A percentile compares a stretch with the other conserved stretches of the same genome.
Conservation (phyloP, 2,329 filamentous ascomycete genomes). For the Talaromyces funiculosus region DNA sequence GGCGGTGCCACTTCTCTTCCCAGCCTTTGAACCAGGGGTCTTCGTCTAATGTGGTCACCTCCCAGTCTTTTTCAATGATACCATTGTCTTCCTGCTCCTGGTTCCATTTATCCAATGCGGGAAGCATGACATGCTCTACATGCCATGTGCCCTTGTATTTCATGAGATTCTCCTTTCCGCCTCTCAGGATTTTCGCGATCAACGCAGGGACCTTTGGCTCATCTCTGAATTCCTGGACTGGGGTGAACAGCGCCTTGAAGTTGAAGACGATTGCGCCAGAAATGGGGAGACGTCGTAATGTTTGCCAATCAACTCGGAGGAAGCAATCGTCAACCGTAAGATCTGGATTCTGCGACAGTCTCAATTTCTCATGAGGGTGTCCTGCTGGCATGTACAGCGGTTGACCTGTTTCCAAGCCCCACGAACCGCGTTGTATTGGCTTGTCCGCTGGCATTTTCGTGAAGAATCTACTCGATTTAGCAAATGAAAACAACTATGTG, state of each 20-base stretch:
- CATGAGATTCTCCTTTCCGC: conserved; percentile 66
- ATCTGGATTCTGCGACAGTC: conserved; percentile 52
- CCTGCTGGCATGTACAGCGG: conserved; percentile 70
- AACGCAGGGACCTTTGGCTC: conserved; percentile 70
- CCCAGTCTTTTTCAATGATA: conserved; percentile 57
- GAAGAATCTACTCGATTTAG: conserved; percentile 58
- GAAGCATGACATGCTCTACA: conserved; percentile 66
- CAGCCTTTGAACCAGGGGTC: conserved; percentile 71
- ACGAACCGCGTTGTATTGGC: conserved; percentile 77
- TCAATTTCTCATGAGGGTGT: conserved; percentile 57
- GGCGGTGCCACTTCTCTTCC: conserved; percentile 65
- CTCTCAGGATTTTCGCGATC: conserved; percentile 60
- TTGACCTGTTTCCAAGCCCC: conserved; percentile 71
- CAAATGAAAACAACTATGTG: neutral
- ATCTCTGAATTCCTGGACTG: conserved; percentile 60
- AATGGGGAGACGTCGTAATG: conserved; percentile 69
- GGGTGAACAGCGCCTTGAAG: conserved; percentile 82
- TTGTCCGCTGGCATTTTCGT: conserved; percentile 67
- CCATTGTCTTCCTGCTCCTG: conserved; percentile 61
- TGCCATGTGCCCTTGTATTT: conserved; percentile 80
- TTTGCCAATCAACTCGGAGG: conserved; percentile 84
- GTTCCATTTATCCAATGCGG: conserved; percentile 58
- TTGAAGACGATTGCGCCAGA: conserved; percentile 76
- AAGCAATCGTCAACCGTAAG: conserved; percentile 57
- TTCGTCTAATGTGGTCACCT: conserved; percentile 64